Conservation (phyloP, 2,329 filamentous ascomycete species). For the Cercospora zeina region DNA sequence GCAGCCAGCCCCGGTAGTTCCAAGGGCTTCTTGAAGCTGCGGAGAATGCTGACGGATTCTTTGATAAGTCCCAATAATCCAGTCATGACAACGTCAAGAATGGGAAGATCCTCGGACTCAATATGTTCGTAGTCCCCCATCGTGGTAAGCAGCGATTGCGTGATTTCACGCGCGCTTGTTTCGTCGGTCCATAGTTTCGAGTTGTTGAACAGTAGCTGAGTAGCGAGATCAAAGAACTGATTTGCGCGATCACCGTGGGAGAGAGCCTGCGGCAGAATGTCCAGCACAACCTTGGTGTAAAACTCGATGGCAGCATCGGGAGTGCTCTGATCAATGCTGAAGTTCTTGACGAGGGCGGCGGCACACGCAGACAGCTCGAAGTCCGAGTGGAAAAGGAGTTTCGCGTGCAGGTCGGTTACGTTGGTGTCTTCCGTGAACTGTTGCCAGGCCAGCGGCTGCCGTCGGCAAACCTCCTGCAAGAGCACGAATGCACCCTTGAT, state of each 20-base stretch:
- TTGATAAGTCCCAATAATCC: constrained; percentile 45
- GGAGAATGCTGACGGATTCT: constrained; percentile 36
- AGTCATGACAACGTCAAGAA: constrained; percentile 30
- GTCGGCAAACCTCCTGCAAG: constrained; percentile 23
- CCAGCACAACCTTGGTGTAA: constrained; percentile 30
- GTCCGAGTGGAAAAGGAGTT: constrained; percentile 31
- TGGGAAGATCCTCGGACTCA: constrained; percentile 31
- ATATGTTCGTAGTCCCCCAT: constrained; percentile 32
- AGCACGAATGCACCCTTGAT: constrained; percentile 15
- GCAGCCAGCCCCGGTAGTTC: constrained; percentile 29
- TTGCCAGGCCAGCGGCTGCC: constrained; percentile 37
- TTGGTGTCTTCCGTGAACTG: constrained; percentile 24
- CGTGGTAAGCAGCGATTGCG: constrained; percentile 22
- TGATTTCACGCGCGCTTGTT: constrained; percentile 26
- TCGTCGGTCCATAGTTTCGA: constrained; percentile 26
- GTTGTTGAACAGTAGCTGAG: constrained; percentile 24
- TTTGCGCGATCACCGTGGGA: constrained; percentile 10
- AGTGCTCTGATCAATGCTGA: constrained; percentile 28
- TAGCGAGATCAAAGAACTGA: constrained; percentile 31
- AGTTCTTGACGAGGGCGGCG: constrained; percentile 28
- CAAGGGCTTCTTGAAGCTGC: constrained; percentile 38
- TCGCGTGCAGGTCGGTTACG: constrained; percentile 43
- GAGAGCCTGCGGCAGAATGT: constrained; percentile 30
- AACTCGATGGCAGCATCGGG: constrained; percentile 26
- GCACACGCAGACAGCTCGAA: constrained; percentile 21